phyloP scores from a whole-genome alignment of 2,329 filamentous ascomycete genomes.

The Aurifilum marmelostoma region DNA sequence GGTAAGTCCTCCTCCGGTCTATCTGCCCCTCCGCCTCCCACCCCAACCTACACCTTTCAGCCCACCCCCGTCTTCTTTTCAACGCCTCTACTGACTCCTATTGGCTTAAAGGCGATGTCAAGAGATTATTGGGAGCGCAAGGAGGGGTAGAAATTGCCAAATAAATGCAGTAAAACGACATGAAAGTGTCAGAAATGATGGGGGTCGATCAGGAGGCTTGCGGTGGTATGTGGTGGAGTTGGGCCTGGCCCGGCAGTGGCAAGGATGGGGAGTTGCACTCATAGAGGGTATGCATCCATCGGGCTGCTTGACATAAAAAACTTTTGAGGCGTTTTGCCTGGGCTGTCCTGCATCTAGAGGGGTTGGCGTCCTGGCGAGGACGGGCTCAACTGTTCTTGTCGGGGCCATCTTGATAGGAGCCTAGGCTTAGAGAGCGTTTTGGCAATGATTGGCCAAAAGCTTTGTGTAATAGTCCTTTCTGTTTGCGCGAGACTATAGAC shows the following conservation, averaged over 20 bases:
- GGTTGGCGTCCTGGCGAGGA: neutral
- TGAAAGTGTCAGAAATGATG: neutral
- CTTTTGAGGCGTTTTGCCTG: neutral
- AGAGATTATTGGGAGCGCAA: slow-evolving; percentile 71
- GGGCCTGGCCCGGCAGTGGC: neutral
- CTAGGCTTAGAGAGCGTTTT: neutral
- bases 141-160: slow-evolving; percentile 75
- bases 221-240: neutral
- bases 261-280: neutral
- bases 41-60: neutral
- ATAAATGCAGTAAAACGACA: slow-evolving; percentile 36
- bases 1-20: slow-evolving; percentile 39
- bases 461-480: neutral
- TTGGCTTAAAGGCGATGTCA: slow-evolving; percentile 52
- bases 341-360: neutral
- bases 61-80: neutral
- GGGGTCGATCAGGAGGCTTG: neutral
- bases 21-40: neutral
- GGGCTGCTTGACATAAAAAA: neutral
- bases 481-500: neutral
- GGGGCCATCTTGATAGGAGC: neutral
- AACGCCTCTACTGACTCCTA: too few relatives aligned
- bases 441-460: neutral
- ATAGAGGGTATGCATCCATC: neutral
- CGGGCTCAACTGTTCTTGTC: neutral